Base-by-base conservation (phyloP, 2,329 filamentous ascomycete genomes). In the Claviceps pazoutovae region DNA sequence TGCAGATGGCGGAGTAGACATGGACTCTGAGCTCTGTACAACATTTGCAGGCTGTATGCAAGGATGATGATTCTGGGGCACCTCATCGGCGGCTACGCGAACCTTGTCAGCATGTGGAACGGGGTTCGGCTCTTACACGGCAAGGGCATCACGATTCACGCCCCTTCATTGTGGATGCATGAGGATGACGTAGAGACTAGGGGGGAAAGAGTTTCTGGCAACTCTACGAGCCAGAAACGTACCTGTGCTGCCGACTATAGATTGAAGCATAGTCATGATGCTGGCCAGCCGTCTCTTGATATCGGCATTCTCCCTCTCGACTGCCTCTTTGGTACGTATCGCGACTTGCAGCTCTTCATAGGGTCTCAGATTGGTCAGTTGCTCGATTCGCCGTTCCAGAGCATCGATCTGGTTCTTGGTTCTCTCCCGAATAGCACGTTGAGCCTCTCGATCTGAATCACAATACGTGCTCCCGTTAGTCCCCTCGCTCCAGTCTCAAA, bases 331-430 rank as follows among this genome's bases (percentile, higher is more conserved):
- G 66, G 88, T 82, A 36, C 80, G 75, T 51, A 91, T 67, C 9
- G 82, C 86, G 30, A 79, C 74, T 66, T 94, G 87, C 19, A 95
- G 76, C 63, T 95, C 88, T 63, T 87, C 83, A 60, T 89, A 90
- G 0, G 88, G 87, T 65, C 90, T 82, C 68, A 88, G 84, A 53
- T 78, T 83, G 53, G 86, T 86, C 58, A 94, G 74, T 56, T 91
- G 85, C 51, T 78, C 74, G 55, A 94, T 89, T 55, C 79, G 76
- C 54, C 74, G 74, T 65, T 93, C 85, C 54, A 93, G 72, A 6
- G 69, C 71, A 63, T 91, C 86, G 58, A 93, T 93, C 65, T 86
- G 84, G 53, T 81, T 79, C 68, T 84, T 88, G 30, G 87, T 93
- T 51, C 88, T 80, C 69, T 91, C 86, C 43, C 88, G 78, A 54